phyloP scores from a whole-genome alignment of 176 grass and related monocot species.

The Thalia dealbata region DNA sequence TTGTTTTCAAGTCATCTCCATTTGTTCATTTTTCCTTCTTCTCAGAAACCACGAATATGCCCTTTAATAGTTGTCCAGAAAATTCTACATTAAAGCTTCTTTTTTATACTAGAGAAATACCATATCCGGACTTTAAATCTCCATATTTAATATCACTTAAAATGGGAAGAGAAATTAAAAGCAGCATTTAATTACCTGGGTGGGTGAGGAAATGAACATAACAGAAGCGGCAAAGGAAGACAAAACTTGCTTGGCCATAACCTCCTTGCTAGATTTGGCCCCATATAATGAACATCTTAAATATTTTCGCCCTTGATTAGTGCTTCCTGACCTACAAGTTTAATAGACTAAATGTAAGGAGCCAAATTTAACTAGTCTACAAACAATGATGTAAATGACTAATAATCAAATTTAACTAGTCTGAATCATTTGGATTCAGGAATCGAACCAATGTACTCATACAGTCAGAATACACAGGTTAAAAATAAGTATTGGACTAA shows the following conservation, averaged over 20 bases:
- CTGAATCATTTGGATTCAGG: too few species aligned
- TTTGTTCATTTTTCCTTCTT: neutral
- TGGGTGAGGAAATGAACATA: neutral
- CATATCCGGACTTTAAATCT: neutral
- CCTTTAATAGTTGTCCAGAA: neutral
- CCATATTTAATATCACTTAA: neutral
- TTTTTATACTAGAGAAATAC: neutral
- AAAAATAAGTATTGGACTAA: neutral
- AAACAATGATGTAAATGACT: neutral
- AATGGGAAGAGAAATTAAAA: neutral
- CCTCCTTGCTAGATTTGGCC: neutral
- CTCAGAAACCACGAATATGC: neutral
- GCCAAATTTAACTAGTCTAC: neutral
- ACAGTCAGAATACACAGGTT: too few species aligned
- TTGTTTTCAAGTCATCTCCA: neutral
- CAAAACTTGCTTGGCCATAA: neutral
- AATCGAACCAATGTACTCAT: too few species aligned
- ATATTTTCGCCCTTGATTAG: neutral
- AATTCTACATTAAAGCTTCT: neutral
- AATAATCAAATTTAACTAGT: neutral
- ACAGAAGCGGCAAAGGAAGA: conserved; percentile 10
- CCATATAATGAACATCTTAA: neutral
- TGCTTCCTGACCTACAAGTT: neutral
- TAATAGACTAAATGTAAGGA: neutral
- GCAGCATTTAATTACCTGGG: neutral